phyloP scores from a whole-genome alignment of 108 stramenopile species.

The Aureococcus anophagefferens region DNA sequence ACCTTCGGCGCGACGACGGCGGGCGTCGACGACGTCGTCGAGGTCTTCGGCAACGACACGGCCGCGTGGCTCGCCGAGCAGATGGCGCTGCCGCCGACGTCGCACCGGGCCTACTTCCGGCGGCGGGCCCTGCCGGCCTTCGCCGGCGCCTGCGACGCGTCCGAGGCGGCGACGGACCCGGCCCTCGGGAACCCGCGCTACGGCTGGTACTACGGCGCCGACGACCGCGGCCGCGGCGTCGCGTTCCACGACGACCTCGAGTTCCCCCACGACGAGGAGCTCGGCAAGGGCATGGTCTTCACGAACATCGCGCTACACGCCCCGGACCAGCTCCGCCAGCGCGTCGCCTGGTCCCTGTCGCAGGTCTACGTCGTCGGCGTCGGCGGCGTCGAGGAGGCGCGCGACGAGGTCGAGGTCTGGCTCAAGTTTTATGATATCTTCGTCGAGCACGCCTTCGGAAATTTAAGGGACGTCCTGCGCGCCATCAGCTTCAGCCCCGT shows the following conservation, averaged over 20 bases:
- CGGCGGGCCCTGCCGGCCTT: too few species aligned
- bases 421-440: constrained; percentile 48
- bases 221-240: background rate
- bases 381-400: constrained; percentile 17
- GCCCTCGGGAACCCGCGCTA: background rate
- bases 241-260: too few species aligned
- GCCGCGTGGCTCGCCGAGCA: constrained; percentile 14
- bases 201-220: background rate
- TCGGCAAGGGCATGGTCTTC: too few species aligned
- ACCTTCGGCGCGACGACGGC: constrained; percentile 50
- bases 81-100: constrained; percentile 4
- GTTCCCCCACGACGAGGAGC: too few species aligned
- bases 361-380: constrained; percentile 48
- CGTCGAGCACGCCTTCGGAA: constrained; percentile 64
- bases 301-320: too few species aligned
- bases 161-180: background rate
- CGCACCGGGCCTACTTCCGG: constrained; percentile 33
- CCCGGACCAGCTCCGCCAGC: constrained; percentile 62
- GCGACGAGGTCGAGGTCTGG: too few species aligned
- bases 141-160: too few species aligned
- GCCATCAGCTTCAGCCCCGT: constrained; percentile 51
- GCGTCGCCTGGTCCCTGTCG: constrained; percentile 57
- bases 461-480: constrained; percentile 53
- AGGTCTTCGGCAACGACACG: constrained; percentile 5
- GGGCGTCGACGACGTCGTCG: constrained; percentile 19